Base-by-base conservation (phyloP, 805 yeast species). In the Grigorovia humatica region DNA sequence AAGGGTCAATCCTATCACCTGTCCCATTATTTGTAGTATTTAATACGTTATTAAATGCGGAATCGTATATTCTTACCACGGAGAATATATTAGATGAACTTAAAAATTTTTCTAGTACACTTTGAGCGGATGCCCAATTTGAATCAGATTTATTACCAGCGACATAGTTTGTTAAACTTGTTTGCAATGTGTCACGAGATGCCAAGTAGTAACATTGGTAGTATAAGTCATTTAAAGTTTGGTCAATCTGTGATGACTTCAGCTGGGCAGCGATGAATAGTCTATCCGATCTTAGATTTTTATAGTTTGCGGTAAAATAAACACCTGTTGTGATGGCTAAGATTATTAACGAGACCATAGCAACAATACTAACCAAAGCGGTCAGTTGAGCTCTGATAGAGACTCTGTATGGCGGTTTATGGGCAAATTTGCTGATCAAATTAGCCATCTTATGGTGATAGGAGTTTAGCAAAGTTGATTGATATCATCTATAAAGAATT, bases 351-450 rank as follows among this genome's bases (percentile, higher is more conserved):
- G 95, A 85, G 50, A 83, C 70, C 42, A 84, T 69, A 11, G 91
- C 82, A 43, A 86, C 83, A 51, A 83, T 68, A 50, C 85, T 72
- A 55, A 87, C 95, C 32, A 87, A 70, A 4, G 79, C 75, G 49
- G 85, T 82, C 48, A 88, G 78, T 70, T 88, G 95, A 23, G 88
- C 81, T 59, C 88, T 70, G 52, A 88, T 80, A 44, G 91, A 85
- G 46, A 88, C 71, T 51, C 78, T 75, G 44, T 78, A 65, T 7
- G 71, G 71, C n/a, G 66, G 63, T 44, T 55, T 58, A 17, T 52
- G 47, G 11, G 45, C 19, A 38, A 49, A 49, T 15, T 23, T 46
- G 9, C 15, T 38, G n/a, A 38, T 38, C 17, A 38, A 15, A 15
- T 38, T 38, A 7, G 8, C 42, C 42, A 38, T 38, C 12, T 38